Percentiles rank a stretch among this genome's conserved stretches.
phyloP scores from a whole-genome alignment of 768 basidiomycete species.

The Lyophyllum atratum region DNA sequence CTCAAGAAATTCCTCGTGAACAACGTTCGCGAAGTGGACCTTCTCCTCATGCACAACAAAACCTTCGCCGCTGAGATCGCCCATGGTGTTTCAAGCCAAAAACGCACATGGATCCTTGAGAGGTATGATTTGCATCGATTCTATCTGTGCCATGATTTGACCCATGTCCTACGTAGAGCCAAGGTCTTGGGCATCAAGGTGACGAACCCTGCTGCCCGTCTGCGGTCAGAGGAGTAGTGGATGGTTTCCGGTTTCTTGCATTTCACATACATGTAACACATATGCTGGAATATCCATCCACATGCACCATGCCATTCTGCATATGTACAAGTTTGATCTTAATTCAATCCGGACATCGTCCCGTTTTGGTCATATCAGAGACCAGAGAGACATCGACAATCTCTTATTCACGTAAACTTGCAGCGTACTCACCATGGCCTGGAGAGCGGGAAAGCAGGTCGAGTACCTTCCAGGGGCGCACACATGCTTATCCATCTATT shows the following conservation, averaged over 20 bases:
- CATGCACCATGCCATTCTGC: conserved; percentile 33
- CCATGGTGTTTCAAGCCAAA: conserved; percentile 93
- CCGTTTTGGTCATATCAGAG: conserved; percentile 7
- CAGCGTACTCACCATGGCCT: conserved; percentile 14
- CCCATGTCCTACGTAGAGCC: conserved; percentile 49
- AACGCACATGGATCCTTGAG: conserved; percentile 89
- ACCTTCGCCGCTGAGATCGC: conserved; percentile 95
- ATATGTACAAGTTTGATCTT: conserved; percentile 3
- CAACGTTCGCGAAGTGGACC: conserved; percentile 92
- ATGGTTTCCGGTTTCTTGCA: conserved; percentile 38
- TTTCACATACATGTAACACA: conserved; percentile 51
- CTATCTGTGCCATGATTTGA: conserved; percentile 3
- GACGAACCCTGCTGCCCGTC: conserved; percentile 88
- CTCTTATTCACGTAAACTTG: not conserved
- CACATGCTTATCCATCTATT: not conserved
- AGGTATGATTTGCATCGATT: conserved; percentile 44
- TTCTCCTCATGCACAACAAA: conserved; percentile 98
- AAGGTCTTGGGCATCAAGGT: conserved; percentile 90
- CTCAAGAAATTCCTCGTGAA: conserved; percentile 94
- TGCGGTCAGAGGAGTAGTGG: conserved; percentile 91
- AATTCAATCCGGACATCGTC: not conserved
- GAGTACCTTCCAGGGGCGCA: not conserved
- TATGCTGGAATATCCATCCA: conserved; percentile 56
- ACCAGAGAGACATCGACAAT: too few species aligned
- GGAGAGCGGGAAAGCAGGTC: conserved; percentile 21